These are phyloP conservation scores for Stagonosporopsis rhizophila DNA, from an alignment of 2,329 filamentous ascomycete species.

Conservation along the genomic window DNA sequence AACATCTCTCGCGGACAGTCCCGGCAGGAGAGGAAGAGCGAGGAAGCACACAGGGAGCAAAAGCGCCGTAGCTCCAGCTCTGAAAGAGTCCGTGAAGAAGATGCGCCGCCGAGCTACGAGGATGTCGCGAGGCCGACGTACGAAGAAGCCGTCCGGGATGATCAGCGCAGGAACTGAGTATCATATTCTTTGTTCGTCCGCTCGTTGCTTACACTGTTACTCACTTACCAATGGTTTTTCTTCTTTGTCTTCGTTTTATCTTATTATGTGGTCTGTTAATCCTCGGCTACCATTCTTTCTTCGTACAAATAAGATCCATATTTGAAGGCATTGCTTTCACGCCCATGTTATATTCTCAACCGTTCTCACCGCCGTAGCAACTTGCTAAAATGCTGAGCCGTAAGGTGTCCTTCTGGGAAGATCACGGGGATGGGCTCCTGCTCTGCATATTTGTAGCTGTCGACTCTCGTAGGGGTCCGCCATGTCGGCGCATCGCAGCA, in stretches of 20 bases:
- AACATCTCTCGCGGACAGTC: background rate
- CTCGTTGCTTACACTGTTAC: background rate
- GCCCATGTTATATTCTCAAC: background rate
- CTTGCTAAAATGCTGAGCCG: too few species aligned
- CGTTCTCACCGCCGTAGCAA: background rate
- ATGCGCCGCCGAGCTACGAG: slow-evolving; percentile 19
- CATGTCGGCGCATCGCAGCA: background rate
- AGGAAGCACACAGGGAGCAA: slow-evolving; percentile 21
- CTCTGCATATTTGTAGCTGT: background rate
- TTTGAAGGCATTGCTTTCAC: background rate
- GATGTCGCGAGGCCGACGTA: slow-evolving; percentile 23
- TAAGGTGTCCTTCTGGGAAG: too few species aligned
- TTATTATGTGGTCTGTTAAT: background rate
- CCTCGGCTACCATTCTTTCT: background rate
- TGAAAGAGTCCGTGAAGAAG: slow-evolving; percentile 20
- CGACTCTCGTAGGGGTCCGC: background rate
- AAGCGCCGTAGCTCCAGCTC: slow-evolving; percentile 22
- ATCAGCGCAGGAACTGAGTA: background rate
- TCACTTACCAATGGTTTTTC: background rate
- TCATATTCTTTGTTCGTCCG: background rate
- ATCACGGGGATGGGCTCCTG: too few species aligned
- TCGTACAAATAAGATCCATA: background rate
- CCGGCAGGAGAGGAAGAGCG: slow-evolving; percentile 19
- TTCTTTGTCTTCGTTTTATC: background rate
- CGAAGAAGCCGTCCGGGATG: slow-evolving; percentile 8